Conservation (phyloP, 768 basidiomycete species). For the Pleurotus citrinopileatus region DNA sequence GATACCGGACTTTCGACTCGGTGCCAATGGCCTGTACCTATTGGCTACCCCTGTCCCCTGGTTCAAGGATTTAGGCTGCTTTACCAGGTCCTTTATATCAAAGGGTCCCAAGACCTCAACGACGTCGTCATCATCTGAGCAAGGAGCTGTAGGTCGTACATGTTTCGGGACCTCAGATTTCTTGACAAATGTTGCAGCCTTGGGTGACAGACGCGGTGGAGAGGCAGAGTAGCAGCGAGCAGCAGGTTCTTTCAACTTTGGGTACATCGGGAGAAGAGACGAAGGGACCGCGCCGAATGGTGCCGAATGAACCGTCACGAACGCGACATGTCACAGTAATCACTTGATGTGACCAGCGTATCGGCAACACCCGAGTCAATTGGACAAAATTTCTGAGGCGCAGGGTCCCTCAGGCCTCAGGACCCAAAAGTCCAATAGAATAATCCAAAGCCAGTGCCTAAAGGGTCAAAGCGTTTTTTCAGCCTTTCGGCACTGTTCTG, state of each 20-base stretch:
- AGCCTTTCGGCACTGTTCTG: no score
- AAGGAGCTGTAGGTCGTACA: not conserved
- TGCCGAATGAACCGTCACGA: not conserved
- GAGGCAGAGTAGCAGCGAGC: not conserved
- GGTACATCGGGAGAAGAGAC: not conserved
- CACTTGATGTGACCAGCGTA: not conserved
- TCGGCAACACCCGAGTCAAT: not conserved
- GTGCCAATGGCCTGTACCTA: not conserved
- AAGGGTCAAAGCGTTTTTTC: no score
- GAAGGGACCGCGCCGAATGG: not conserved
- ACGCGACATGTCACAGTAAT: not conserved
- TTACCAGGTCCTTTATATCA: not conserved
- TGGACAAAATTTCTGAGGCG: no score
- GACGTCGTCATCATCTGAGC: constrained; percentile 2
- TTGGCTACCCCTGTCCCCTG: not conserved
- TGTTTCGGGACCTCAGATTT: not conserved
- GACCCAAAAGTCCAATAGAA: no score
- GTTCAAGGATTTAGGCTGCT: not conserved
- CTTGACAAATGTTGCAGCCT: not conserved
- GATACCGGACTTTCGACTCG: no score
- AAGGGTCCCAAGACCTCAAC: constrained; percentile 8
- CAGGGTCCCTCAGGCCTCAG: no score
- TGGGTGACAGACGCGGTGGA: not conserved
- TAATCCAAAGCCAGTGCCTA: no score
- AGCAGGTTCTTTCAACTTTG: not conserved